These are phyloP conservation scores for Wallacemonas sp. DNA, from an alignment of 208 protist species.

Conservation along the genomic window DNA sequence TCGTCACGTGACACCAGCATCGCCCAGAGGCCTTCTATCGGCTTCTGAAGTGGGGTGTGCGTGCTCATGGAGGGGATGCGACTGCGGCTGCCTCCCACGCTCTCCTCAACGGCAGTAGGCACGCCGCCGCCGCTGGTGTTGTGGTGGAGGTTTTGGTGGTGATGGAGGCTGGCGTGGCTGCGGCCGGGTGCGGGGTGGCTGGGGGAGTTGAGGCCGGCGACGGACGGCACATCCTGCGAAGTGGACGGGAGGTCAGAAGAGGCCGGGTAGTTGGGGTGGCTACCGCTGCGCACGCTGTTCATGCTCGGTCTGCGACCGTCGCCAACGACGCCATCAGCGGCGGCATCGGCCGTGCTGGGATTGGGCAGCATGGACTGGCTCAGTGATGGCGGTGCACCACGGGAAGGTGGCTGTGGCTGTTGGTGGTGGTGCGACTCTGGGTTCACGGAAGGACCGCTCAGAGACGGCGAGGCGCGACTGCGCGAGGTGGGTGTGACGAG, in stretches of 20 bases:
- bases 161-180: background rate
- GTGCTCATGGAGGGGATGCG: background rate
- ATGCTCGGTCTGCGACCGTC: background rate
- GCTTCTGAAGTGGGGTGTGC: background rate
- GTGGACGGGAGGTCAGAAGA: background rate
- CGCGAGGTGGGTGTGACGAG: background rate
- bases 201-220: background rate
- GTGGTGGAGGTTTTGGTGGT: slow-evolving; percentile 1
- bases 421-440: background rate
- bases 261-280: background rate
- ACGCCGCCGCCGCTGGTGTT: slow-evolving; percentile 19
- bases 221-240: slow-evolving; percentile 17
- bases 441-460: too few relatives aligned
- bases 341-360: background rate
- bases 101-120: background rate
- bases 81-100: background rate
- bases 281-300: background rate
- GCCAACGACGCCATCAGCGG: background rate
- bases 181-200: background rate
- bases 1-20: slow-evolving; percentile 76
- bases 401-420: background rate
- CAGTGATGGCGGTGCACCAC: too few relatives aligned
- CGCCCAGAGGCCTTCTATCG: slow-evolving; percentile 45
- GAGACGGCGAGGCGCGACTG: background rate
- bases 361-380: too few relatives aligned